These are phyloP conservation scores for Pseudophaeomoniella oleicola DNA, from an alignment of 2,329 filamentous ascomycete species.

Conservation along the genomic window DNA sequence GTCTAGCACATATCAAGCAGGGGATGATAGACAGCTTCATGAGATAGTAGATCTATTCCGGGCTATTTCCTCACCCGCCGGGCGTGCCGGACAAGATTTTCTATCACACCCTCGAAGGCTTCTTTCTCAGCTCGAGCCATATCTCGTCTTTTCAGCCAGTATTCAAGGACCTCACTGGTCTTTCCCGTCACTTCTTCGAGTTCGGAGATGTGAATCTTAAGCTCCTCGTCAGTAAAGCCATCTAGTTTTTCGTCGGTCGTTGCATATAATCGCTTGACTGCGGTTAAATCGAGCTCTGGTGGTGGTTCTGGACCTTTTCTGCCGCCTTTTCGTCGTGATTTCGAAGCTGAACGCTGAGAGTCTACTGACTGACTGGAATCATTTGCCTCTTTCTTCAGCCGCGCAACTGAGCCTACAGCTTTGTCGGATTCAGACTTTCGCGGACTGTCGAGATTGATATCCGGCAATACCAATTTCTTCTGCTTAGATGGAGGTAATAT, in stretches of 20 bases:
- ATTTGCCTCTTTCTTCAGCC: conserved; percentile 18
- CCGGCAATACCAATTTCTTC: conserved; percentile 90
- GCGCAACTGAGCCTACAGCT: conserved; percentile 24
- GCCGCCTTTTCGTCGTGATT: conserved; percentile 26
- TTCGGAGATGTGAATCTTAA: conserved; percentile 54
- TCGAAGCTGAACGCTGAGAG: conserved; percentile 15
- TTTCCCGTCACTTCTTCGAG: conserved; percentile 55
- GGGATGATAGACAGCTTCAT: too few relatives aligned
- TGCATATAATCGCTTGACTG: conserved; percentile 61
- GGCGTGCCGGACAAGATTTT: conserved; percentile 86
- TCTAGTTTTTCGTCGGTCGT: conserved; percentile 72
- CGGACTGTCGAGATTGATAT: conserved; percentile 45
- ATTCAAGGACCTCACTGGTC: conserved; percentile 66
- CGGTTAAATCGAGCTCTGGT: conserved; percentile 64
- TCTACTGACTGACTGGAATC: conserved; percentile 16
- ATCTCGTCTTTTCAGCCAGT: conserved; percentile 76
- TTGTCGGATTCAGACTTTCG: conserved; percentile 42
- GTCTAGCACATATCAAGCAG: too few relatives aligned
- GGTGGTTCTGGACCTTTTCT: conserved; percentile 44
- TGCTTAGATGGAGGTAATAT: conserved; percentile 95
- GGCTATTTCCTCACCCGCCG: conserved; percentile 63
- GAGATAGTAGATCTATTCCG: too few relatives aligned
- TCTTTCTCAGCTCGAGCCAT: conserved; percentile 83
- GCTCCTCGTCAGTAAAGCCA: conserved; percentile 65
- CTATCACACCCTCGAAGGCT: conserved; percentile 90